phyloP scores from a whole-genome alignment of 441 rosid genomes.

The Rhodomyrtus psidioides region DNA sequence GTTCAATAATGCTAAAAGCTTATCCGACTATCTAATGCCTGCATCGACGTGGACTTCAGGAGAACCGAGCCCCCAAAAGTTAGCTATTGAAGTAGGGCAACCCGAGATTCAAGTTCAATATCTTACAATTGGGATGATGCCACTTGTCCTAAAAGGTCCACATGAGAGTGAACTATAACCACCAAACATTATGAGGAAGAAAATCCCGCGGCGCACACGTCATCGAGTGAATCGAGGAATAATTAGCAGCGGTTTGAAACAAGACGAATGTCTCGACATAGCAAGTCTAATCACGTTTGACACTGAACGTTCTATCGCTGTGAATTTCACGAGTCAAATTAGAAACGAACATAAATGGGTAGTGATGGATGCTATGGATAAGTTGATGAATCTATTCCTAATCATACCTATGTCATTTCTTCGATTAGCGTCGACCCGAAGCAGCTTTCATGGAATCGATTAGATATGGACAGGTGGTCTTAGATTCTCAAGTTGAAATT shows the following conservation, averaged over 20 bases:
- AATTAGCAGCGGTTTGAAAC: background rate
- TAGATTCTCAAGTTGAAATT: background rate
- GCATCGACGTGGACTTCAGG: accelerated
- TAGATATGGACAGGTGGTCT: too few relatives aligned
- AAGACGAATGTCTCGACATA: background rate
- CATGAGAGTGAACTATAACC: background rate
- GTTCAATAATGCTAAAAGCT: background rate
- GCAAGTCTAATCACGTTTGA: background rate
- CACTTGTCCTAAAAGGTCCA: too few relatives aligned
- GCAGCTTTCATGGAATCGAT: accelerated
- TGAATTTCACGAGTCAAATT: background rate
- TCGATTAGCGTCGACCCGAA: accelerated
- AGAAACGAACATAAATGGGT: background rate
- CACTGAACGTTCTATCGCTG: too few relatives aligned
- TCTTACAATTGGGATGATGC: too few relatives aligned
- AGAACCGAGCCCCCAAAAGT: background rate
- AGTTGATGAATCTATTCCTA: background rate
- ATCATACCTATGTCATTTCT: background rate
- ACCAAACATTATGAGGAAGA: background rate
- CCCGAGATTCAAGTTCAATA: too few relatives aligned
- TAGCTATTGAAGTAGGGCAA: background rate
- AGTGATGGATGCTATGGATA: background rate
- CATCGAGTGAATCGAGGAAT: background rate
- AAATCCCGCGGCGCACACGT: too few relatives aligned
- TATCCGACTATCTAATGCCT: background rate